Evolutionary conservation across 441 rosid genomes (phyloP).

Genomic region (Euphorbia corollata): DNA sequence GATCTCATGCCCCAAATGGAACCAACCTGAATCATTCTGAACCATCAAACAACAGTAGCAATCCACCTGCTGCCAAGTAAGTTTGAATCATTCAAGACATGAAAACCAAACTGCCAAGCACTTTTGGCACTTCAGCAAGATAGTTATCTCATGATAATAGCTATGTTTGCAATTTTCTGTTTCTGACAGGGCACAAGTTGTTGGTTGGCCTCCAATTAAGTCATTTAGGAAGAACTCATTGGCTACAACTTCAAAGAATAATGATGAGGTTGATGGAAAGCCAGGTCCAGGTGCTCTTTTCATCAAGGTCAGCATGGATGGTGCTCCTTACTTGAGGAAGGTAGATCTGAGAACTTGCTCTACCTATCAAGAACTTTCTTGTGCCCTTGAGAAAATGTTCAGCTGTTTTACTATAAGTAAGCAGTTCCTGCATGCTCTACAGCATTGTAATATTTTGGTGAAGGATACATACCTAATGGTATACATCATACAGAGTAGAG

Average conservation of each 20-base stretch:
- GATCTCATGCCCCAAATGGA: slow-evolving; percentile 26
- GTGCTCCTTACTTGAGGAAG: slow-evolving; percentile 68
- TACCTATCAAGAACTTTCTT: slow-evolving; percentile 46
- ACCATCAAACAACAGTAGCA: slow-evolving; percentile 34
- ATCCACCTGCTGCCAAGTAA: slow-evolving; percentile 75
- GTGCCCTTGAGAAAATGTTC: slow-evolving; percentile 70
- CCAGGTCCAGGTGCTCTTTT: slow-evolving; percentile 51
- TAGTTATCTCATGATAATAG: background rate
- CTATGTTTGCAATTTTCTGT: slow-evolving; percentile 11
- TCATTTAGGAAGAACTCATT: slow-evolving; percentile 51
- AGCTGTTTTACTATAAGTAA: slow-evolving; percentile 59
- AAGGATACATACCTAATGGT: background rate
- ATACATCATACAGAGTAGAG: background rate
- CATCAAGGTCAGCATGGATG: slow-evolving; percentile 71
- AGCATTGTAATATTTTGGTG: background rate
- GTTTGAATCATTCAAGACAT: slow-evolving; percentile 14
- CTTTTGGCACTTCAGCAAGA: too few relatives aligned
- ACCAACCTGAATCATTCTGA: slow-evolving; percentile 29
- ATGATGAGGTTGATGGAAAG: slow-evolving; percentile 59
- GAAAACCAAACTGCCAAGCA: too few relatives aligned
- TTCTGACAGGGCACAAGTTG: slow-evolving; percentile 53
- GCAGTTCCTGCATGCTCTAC: slow-evolving; percentile 6
- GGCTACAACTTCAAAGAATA: slow-evolving; percentile 46
- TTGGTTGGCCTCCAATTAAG: slow-evolving; percentile 72
- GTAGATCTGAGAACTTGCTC: slow-evolving; percentile 53